These are phyloP conservation scores for Lachnellula occidentalis DNA, from an alignment of 2,329 filamentous ascomycete species.

Conservation along the genomic window DNA sequence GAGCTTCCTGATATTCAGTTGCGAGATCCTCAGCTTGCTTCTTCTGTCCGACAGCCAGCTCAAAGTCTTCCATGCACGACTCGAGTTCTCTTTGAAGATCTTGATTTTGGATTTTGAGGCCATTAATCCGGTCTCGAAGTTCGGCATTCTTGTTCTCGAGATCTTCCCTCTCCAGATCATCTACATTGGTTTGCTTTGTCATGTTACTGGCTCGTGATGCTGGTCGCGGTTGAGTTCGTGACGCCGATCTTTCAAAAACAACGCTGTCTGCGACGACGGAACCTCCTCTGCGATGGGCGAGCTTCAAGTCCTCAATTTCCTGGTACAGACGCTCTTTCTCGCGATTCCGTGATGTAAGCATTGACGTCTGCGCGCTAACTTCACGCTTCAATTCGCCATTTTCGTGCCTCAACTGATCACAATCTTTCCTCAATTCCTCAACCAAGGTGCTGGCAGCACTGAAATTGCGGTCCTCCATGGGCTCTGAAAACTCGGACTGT, in stretches of 20 bases:
- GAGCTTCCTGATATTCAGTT: slow-evolving; percentile 69
- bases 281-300: slow-evolving; percentile 67
- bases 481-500: slow-evolving; percentile 41
- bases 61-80: slow-evolving; percentile 72
- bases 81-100: slow-evolving; percentile 80
- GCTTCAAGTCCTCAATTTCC: slow-evolving; percentile 94
- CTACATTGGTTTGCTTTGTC: slow-evolving; percentile 35
- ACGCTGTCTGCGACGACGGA: slow-evolving; percentile 78
- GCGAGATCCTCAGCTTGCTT: slow-evolving; percentile 53
- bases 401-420: slow-evolving; percentile 78
- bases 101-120: slow-evolving; percentile 83
- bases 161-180: slow-evolving; percentile 80
- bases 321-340: slow-evolving; percentile 94
- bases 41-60: slow-evolving; percentile 61
- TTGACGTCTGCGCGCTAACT: slow-evolving; percentile 91
- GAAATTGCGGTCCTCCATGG: slow-evolving; percentile 44
- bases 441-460: slow-evolving; percentile 62
- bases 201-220: slow-evolving; percentile 59
- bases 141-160: slow-evolving; percentile 79
- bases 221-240: slow-evolving; percentile 69
- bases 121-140: slow-evolving; percentile 79
- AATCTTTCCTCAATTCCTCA: slow-evolving; percentile 66
- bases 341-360: slow-evolving; percentile 91
- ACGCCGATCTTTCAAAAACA: slow-evolving; percentile 89
- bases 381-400: slow-evolving; percentile 89